A percentile compares a stretch with the other conserved stretches of the same genome.
Evolutionary conservation across 1,284 basidiomycete species (phyloP).

Genomic region (Cutaneotrichosporon cavernicola): DNA sequence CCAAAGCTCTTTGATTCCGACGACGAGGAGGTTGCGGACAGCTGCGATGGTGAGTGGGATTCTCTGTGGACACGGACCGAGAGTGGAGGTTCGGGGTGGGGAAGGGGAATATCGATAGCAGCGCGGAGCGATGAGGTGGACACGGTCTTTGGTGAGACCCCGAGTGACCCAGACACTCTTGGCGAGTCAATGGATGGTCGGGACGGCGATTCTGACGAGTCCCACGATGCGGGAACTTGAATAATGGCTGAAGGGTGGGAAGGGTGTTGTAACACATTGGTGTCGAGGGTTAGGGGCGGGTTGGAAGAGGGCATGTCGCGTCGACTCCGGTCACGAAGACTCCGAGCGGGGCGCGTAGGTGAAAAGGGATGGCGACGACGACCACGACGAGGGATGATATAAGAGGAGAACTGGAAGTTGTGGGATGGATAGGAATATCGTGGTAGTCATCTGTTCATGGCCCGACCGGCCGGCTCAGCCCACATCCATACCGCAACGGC

Average conservation of each 20-base stretch:
- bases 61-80: not conserved
- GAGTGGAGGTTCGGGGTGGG: conserved; percentile 8
- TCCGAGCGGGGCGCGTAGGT: not conserved
- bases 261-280: conserved; percentile 8
- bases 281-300: conserved; percentile 17
- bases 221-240: conserved; percentile 6
- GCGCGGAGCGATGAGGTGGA: conserved; percentile 4
- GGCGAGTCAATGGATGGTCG: conserved; percentile 8
- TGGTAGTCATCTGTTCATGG: not conserved
- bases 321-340: not conserved
- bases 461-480: too few species aligned
- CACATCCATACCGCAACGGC: too few species aligned
- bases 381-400: not conserved
- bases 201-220: conserved; percentile 15
- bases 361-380: not conserved
- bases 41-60: conserved; percentile 17
- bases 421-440: not conserved
- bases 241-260: conserved; percentile 14
- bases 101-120: not conserved
- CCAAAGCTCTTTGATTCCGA: conserved; percentile 35
- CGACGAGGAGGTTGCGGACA: conserved; percentile 41
- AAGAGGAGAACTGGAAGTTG: not conserved
- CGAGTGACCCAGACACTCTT: not conserved
- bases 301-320: conserved; percentile 6
- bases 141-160: conserved; percentile 17